Evolutionary conservation across 2,329 filamentous ascomycete species (phyloP), one percentile per base, ranked within the genome.

Genomic region (Aspergillus nomiae): DNA sequence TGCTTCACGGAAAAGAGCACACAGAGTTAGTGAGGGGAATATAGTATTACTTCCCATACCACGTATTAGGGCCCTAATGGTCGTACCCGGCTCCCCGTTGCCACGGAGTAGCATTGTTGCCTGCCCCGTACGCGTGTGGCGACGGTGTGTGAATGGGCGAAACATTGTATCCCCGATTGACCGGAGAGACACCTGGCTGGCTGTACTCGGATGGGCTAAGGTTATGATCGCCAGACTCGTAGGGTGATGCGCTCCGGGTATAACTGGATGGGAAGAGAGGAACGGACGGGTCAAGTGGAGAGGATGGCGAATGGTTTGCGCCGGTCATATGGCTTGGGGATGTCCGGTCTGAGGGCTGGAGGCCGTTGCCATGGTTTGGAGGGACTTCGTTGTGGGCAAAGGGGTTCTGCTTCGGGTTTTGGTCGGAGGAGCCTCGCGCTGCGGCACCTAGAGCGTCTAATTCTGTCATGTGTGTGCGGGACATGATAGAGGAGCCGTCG

Each of bases 401-500:
- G 62, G 74, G 74, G 77, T 91, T 91, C n/a, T 30, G 34, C 26
- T 96, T 55, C 32, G 19, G 51, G 8, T n/a, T 16, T 14, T n/a
- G 32, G 14, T 36, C 30, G 2, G 51, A 32, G 1, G 51, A 92
- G 61, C 93, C 92, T 73, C 94, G 89, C 43, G 94, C 94, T 3
- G 93, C 96, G 16, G 91, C 92, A 65, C 91, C 94, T 61, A 97
- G 82, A 8, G 93, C 94, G 76, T 97, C 92, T 50, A 97, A 86
- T 79, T 97, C 94, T 9, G 93, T 86, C 60, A 97, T 83, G 71
- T 41, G 63, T 4, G 51, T 53, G 53, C 94, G 89, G 4, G 91
- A 91, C 83, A 97, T 97, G 88, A 97, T 96, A 80, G 97, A 97
- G 9, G 94, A 97, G 56, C 92, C 92, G 78, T 97, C 94, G 73